A percentile compares a stretch with the other conserved stretches of the same genome.
Conservation (phyloP, 2,329 filamentous ascomycete genomes). For the Fusarium devonianum region DNA sequence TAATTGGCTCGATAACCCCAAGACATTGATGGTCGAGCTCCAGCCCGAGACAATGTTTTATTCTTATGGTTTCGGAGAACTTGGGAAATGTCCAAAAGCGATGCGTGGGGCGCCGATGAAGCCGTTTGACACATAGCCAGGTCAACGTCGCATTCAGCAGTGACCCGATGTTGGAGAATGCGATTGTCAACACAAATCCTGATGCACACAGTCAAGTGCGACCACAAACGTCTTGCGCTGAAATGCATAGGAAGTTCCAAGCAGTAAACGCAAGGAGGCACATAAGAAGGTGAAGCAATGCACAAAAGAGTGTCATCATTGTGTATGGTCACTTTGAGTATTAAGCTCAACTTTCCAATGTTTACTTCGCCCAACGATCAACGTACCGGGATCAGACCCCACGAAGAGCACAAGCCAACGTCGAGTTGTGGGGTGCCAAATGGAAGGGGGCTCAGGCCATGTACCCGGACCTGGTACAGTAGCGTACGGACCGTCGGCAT, state of each 20-base stretch:
- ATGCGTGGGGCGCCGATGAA: conserved; percentile 3
- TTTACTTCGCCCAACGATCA: conserved; percentile 4
- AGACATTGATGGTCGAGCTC: conserved; percentile 2
- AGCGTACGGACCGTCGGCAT: conserved; percentile 25
- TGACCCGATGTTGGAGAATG: conserved; percentile 22
- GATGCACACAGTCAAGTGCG: too few relatives aligned
- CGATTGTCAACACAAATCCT: too few relatives aligned
- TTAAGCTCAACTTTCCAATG: conserved; percentile 1
- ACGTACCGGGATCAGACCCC: conserved; percentile 14
- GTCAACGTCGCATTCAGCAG: too few relatives aligned
- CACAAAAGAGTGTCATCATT: not conserved
- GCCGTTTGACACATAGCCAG: too few relatives aligned
- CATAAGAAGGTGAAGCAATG: not conserved
- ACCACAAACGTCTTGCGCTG: too few relatives aligned
- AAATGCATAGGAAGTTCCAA: too few relatives aligned
- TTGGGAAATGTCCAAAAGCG: conserved; percentile 6
- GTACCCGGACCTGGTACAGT: conserved; percentile 8
- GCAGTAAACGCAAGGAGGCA: conserved; percentile 1
- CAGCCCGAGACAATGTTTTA: conserved; percentile 7
- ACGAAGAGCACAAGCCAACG: conserved; percentile 22
- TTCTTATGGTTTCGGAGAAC: conserved; percentile 7
- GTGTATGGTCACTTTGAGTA: not conserved
- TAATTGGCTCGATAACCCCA: conserved; percentile 1
- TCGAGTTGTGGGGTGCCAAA: conserved; percentile 23
- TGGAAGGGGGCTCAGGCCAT: conserved; percentile 8